Evolutionary conservation across 208 protist genomes (phyloP).

Genomic region (Zelonia costaricensis): DNA sequence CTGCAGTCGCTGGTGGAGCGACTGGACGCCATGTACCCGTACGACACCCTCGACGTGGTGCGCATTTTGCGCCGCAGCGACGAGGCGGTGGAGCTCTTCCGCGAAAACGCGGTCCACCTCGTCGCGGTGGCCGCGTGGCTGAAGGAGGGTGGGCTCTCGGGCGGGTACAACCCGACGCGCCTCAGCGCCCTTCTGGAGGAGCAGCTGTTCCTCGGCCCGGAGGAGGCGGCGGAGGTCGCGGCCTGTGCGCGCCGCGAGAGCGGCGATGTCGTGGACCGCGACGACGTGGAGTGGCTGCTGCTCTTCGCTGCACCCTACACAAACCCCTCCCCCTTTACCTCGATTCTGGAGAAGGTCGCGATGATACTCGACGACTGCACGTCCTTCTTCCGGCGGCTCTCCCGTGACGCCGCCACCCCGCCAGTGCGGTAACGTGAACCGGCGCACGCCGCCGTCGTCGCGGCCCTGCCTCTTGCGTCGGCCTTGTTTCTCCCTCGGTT

Average conservation of each 20-base stretch:
- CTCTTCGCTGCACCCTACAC: constrained; percentile 43
- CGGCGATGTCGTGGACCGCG: constrained; percentile 34
- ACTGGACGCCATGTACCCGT: constrained; percentile 65
- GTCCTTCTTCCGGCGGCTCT: constrained; percentile 26
- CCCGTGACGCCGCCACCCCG: too few species aligned
- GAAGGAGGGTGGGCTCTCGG: constrained; percentile 37
- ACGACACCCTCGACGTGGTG: constrained; percentile 60
- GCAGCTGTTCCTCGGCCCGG: constrained; percentile 35
- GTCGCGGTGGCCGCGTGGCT: constrained; percentile 43
- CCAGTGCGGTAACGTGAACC: too few species aligned
- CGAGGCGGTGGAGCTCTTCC: constrained; percentile 44
- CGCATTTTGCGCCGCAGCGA: constrained; percentile 32
- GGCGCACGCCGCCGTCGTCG: too few species aligned
- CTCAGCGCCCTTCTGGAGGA: constrained; percentile 41
- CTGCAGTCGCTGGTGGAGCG: constrained; percentile 63
- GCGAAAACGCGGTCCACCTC: constrained; percentile 31
- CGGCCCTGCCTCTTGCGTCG: too few species aligned
- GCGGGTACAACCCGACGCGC: constrained; percentile 38
- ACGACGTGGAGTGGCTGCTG: constrained; percentile 66
- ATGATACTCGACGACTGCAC: constrained; percentile 35
- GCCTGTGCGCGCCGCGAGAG: constrained; percentile 14
- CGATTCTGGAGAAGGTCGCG: constrained; percentile 57
- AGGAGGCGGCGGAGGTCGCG: constrained; percentile 53
- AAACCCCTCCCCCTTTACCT: constrained; percentile 73
- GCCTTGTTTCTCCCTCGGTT: too few species aligned